Base-by-base conservation (phyloP, 164 flowering plant genomes). In the Sedum album region DNA sequence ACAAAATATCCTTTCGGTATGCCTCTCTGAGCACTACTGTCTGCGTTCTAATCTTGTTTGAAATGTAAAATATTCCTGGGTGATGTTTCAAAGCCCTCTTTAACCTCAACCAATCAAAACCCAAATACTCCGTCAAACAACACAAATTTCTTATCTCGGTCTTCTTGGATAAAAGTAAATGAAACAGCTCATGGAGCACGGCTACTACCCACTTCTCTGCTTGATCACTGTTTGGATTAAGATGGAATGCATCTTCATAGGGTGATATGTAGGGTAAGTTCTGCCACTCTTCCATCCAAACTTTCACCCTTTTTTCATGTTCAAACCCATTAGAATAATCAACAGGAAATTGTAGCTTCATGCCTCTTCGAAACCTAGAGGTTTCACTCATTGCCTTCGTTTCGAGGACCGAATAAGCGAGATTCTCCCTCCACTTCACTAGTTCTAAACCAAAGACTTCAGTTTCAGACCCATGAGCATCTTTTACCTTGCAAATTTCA, bases 1-100 rank as follows among this genome's bases (percentile, higher is more conserved):
- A 21, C 83, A 92, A 76, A 21, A 84, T 28, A 67, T 87, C 88
- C 71, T 87, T 84, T 74, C 74, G 80, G 63, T 82, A 94, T 14
- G 82, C 96, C 74, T 91, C 99, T 73, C 96, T 83, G 31, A 90
- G 83, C 70, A 95, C 87, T 42, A 85, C 87, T 20, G 97, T 90
- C 70, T 83, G 84, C 0, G 92, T 88, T 75, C 86, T 82, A 38
- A 90, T 78, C 84, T 89, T 90, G 73, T 86, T 86, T 1, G 28
- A 96, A 88, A 85, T 39, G 35, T 57, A 57, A 57, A 57, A 57
- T 57, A 57, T 57, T 28, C 62, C 62, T 1, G 62, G 62, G 31
- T 57, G 62, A 57, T 57, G 62, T 57, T 57, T 57, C 18, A 57
- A 57, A 26, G 62, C 62, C 62, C 28, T 57, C 62, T 57, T 57